phyloP scores from a whole-genome alignment of 2,329 filamentous ascomycete genomes.

The Tolypocladium ophioglossoides region DNA sequence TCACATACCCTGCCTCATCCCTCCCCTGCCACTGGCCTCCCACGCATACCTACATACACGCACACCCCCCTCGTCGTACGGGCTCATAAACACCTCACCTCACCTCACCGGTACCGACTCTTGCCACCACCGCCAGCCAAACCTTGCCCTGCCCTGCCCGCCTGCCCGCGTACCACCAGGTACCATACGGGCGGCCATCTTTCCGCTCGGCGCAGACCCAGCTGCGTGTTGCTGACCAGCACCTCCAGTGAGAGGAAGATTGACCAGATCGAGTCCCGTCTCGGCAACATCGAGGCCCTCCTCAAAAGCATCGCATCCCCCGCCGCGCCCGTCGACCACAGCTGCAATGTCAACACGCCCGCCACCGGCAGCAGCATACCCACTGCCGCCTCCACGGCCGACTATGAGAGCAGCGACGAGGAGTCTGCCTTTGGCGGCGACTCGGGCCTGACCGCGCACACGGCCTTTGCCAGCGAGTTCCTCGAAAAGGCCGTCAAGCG shows the following conservation, averaged over 20 bases:
- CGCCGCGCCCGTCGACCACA: conserved; percentile 9
- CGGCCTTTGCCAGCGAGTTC: conserved; percentile 43
- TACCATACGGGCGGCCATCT: not conserved
- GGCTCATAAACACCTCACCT: not conserved
- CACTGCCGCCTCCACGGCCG: conserved; percentile 18
- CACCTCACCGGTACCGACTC: not conserved
- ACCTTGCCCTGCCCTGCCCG: not conserved
- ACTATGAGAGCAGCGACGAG: conserved; percentile 27
- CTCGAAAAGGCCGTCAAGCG: conserved; percentile 41
- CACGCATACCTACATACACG: not conserved
- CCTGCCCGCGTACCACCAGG: not conserved
- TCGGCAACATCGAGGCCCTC: conserved; percentile 33
- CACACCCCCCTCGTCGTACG: not conserved
- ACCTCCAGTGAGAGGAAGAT: conserved; percentile 40
- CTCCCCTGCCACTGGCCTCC: not conserved
- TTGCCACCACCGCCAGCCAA: not conserved
- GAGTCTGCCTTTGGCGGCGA: conserved; percentile 35
- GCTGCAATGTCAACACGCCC: conserved; percentile 9
- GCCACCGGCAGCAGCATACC: conserved; percentile 13
- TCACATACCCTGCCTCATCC: not conserved
- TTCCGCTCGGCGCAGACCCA: not conserved
- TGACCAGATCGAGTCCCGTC: conserved; percentile 33
- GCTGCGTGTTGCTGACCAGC: not conserved
- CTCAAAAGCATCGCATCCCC: conserved; percentile 26
- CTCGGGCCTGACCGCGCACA: conserved; percentile 37